Conservation (phyloP, 257 asterid genomes). For the Plectranthus barbatus region DNA sequence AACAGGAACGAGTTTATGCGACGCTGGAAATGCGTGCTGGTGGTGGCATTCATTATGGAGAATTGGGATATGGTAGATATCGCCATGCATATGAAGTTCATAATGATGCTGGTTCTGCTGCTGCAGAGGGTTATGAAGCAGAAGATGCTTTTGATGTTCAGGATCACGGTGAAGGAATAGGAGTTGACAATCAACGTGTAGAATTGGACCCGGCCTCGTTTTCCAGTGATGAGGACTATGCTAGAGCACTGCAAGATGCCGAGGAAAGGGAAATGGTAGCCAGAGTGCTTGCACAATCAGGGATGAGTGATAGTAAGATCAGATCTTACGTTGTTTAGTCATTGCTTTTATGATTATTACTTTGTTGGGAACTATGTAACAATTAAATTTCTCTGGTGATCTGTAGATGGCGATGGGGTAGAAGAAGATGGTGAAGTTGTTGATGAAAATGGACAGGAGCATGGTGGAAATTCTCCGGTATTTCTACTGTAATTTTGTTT, state of each 20-base stretch:
- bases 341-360: neutral
- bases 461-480: slow-evolving; percentile 66
- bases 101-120: slow-evolving; percentile 43
- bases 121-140: slow-evolving; percentile 46
- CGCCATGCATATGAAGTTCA: slow-evolving; percentile 42
- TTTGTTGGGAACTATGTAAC: slow-evolving; percentile 4
- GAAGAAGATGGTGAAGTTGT: slow-evolving; percentile 45
- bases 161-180: slow-evolving; percentile 48
- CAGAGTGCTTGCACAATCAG: slow-evolving; percentile 74
- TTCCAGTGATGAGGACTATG: slow-evolving; percentile 92
- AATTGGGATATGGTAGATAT: slow-evolving; percentile 68
- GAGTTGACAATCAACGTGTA: slow-evolving; percentile 35
- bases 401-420: slow-evolving; percentile 38
- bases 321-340: neutral
- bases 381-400: slow-evolving; percentile 9
- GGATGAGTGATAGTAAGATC: slow-evolving; percentile 58
- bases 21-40: slow-evolving; percentile 70
- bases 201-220: slow-evolving; percentile 77
- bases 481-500: slow-evolving; percentile 1
- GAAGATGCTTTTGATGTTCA: slow-evolving; percentile 72
- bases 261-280: slow-evolving; percentile 94
- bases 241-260: slow-evolving; percentile 94
- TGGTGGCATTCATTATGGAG: slow-evolving; percentile 53
- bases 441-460: slow-evolving; percentile 45
- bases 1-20: slow-evolving; percentile 91